phyloP scores from a whole-genome alignment of 2,329 filamentous ascomycete genomes.

The Aspergillus hortae region DNA sequence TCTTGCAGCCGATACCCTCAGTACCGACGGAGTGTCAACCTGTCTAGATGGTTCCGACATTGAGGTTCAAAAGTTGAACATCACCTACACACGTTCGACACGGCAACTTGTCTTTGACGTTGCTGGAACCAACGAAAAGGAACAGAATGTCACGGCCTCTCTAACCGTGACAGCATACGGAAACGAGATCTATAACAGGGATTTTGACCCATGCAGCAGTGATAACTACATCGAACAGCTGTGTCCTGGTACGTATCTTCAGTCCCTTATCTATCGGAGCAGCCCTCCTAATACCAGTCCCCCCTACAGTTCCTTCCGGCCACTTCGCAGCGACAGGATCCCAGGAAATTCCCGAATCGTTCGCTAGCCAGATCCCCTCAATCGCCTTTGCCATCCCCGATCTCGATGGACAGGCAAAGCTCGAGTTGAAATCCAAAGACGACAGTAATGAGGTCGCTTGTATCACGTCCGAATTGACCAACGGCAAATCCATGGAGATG shows the following conservation, averaged over 20 bases:
- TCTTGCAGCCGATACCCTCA: conserved; percentile 67
- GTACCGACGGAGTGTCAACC: conserved; percentile 74
- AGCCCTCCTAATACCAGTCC: conserved; percentile 15
- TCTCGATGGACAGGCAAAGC: conserved; percentile 77
- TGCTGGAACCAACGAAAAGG: conserved; percentile 66
- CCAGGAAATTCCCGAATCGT: conserved; percentile 68
- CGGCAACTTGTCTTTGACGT: conserved; percentile 78
- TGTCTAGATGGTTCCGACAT: conserved; percentile 61
- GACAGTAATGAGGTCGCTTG: conserved; percentile 68
- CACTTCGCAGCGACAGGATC: conserved; percentile 69
- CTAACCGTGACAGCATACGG: conserved; percentile 83
- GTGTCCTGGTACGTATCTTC: conserved; percentile 66
- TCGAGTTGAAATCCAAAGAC: conserved; percentile 66
- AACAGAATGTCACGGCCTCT: conserved; percentile 75
- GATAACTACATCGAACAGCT: conserved; percentile 66
- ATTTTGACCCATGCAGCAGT: conserved; percentile 76
- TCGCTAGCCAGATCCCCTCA: conserved; percentile 70
- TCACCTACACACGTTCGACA: conserved; percentile 72
- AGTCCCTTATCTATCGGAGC: neutral
- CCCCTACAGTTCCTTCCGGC: conserved; percentile 64
- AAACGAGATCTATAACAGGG: conserved; percentile 69
- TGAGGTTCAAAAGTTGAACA: conserved; percentile 68
- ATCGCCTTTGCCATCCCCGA: conserved; percentile 92
- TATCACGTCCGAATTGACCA: conserved; percentile 74
- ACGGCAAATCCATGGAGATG: conserved; percentile 77